phyloP scores from a whole-genome alignment of 192 early-diverging fungal species.

The Umbelopsis ramanniana region DNA sequence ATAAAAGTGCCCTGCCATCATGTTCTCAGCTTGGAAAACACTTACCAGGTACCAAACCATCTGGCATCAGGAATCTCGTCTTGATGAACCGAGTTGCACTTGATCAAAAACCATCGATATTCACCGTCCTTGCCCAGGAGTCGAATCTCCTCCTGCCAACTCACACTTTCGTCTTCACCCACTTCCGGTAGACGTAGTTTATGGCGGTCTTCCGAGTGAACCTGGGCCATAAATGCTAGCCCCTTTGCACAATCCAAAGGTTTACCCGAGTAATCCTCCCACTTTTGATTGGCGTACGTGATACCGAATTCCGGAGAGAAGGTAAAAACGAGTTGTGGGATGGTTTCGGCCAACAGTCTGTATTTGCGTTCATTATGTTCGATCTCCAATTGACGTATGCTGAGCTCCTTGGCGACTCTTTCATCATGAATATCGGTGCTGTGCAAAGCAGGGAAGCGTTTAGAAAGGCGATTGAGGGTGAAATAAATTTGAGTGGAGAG shows the following conservation, averaged over 20 bases:
- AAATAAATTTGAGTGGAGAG: background rate
- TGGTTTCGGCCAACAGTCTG: slow-evolving; percentile 58
- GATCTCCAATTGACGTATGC: slow-evolving; percentile 52
- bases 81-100: slow-evolving; percentile 58
- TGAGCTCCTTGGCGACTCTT: slow-evolving; percentile 47
- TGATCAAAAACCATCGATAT: slow-evolving; percentile 60
- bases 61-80: slow-evolving; percentile 47
- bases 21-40: too few relatives aligned
- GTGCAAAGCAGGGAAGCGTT: background rate
- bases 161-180: slow-evolving; percentile 38
- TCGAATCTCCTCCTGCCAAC: slow-evolving; percentile 52
- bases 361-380: slow-evolving; percentile 65
- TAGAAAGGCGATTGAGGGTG: background rate
- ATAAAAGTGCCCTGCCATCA: too few relatives aligned
- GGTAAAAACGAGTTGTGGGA: slow-evolving; percentile 65
- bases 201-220: slow-evolving; percentile 55
- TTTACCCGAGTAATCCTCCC: slow-evolving; percentile 57
- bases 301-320: slow-evolving; percentile 52
- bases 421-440: slow-evolving; percentile 64
- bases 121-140: slow-evolving; percentile 46
- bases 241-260: slow-evolving; percentile 51
- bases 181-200: slow-evolving; percentile 52
- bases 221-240: slow-evolving; percentile 59
- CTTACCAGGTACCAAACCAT: slow-evolving; percentile 64
- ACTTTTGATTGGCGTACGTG: slow-evolving; percentile 59